Conservation (phyloP, 2,329 filamentous ascomycete genomes). For the Alternaria viburni region DNA sequence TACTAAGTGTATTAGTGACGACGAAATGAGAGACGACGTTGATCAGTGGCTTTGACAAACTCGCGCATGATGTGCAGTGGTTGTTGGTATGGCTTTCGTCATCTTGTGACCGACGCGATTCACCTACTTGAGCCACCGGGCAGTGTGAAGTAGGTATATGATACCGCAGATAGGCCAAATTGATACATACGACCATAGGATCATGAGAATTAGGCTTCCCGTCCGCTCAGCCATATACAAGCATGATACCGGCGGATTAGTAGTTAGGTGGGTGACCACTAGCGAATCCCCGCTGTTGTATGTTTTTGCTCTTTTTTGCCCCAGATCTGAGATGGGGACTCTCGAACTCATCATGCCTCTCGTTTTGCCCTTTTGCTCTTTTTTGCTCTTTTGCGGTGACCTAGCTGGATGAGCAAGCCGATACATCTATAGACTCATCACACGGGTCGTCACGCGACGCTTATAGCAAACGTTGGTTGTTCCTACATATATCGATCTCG, state of each 20-base stretch:
- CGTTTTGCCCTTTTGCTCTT: neutral
- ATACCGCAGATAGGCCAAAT: fast-evolving
- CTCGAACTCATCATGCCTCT: neutral
- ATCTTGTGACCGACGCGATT: fast-evolving
- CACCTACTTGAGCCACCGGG: fast-evolving
- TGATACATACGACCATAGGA: neutral
- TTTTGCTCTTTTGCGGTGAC: neutral
- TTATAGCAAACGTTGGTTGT: neutral
- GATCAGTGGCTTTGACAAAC: neutral
- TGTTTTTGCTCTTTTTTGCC: neutral
- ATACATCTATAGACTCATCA: neutral
- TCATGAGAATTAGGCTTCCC: neutral
- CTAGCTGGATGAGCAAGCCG: neutral
- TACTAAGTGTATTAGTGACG: slow-evolving; percentile 4
- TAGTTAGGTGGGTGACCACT: neutral
- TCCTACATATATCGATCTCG: neutral
- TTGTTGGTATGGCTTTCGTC: neutral
- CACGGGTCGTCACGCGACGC: neutral
- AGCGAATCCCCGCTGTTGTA: neutral
- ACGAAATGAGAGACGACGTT: neutral
- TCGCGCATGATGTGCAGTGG: neutral
- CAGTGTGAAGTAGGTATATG: neutral
- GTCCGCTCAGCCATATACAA: neutral
- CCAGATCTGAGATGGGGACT: neutral
- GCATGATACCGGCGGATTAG: neutral